These are phyloP conservation scores for Asterionellopsis glacialis DNA, from an alignment of 108 stramenopile genomes.

Conservation along the genomic window DNA sequence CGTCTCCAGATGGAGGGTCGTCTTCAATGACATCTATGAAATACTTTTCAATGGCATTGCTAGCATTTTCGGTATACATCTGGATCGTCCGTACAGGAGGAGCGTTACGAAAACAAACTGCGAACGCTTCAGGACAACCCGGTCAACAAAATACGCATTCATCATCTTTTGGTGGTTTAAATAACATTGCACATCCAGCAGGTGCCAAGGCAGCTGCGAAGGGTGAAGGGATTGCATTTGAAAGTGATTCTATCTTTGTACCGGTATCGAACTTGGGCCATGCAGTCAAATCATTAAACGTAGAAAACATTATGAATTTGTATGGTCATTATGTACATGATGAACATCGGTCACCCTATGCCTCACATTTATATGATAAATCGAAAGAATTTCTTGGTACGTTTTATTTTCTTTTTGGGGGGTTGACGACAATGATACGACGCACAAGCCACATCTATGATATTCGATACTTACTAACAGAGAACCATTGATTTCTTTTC, in stretches of 20 bases:
- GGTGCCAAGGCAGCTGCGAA: slow-evolving; percentile 23
- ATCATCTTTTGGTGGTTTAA: slow-evolving; percentile 17
- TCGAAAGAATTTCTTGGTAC: slow-evolving; percentile 11
- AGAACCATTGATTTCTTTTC: too few species aligned
- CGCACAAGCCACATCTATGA: too few species aligned
- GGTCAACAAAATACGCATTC: not conserved
- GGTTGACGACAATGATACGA: too few species aligned
- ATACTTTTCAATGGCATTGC: too few species aligned
- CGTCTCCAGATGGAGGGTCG: too few species aligned
- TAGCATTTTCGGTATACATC: too few species aligned
- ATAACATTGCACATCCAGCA: slow-evolving; percentile 25
- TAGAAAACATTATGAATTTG: slow-evolving; percentile 18
- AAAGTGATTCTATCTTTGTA: slow-evolving; percentile 5
- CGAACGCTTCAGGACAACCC: too few species aligned
- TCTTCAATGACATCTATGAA: too few species aligned
- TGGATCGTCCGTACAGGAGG: too few species aligned
- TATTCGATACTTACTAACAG: too few species aligned
- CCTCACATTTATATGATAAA: slow-evolving; percentile 19
- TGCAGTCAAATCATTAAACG: slow-evolving; percentile 10
- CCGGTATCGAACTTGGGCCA: slow-evolving; percentile 13
- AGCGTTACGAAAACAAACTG: too few species aligned
- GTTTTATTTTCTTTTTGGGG: too few species aligned
- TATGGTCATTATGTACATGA: slow-evolving; percentile 32
- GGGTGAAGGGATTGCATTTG: slow-evolving; percentile 10
- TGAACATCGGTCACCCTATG: slow-evolving; percentile 23